Base-by-base conservation (phyloP, 108 stramenopile species). In the Aurantiochytrium sp. region DNA sequence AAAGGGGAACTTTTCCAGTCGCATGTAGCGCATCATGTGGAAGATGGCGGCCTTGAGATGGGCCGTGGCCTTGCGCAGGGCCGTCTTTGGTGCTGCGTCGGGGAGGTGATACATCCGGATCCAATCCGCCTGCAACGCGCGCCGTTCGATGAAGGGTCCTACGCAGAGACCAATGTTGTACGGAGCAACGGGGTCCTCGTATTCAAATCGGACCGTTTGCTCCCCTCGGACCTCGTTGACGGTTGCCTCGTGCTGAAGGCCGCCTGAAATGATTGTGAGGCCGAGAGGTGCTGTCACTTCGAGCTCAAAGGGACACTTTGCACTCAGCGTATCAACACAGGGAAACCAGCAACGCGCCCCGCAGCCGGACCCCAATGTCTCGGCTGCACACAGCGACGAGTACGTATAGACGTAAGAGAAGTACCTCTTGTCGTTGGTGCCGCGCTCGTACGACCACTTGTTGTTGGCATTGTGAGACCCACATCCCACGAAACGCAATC, bases 331-430 rank as follows among this genome's bases (percentile, higher is more conserved):
- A 3, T 83, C 76, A 1, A 83, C 51, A 35, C 76, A 83, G 23
- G 76, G 76, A 4, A 83, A 83, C 76, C 76, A 83, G 51, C 49
- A 83, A 8, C 76, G 76, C 4, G 76, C 76, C 25, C 76, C 76
- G 28, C 49, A 47, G 10, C 49, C 76, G 6, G 76, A 21, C 19
- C 76, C 76, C 10, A 83, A 16, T 3, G 76, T 53, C 51, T 53
- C 76, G n/a, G 76, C 76, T 35, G 19, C 45, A 45, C 76, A 83
- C 3, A 83, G n/a, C 49, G 49, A 53, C n/a, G 45, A 53, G 51
- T 83, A 53, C 76, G 76, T 21, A 1, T 83, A 83, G 12, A 83
- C 51, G 51, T 83, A 53, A 12, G 49, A 53, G 28, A 45, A 23
- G 51, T 83, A 53, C 51, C 6, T 35, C 49, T 83, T 83, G n/a